phyloP scores from a whole-genome alignment of 2,329 filamentous ascomycete genomes.

The Coniochaeta sp. region DNA sequence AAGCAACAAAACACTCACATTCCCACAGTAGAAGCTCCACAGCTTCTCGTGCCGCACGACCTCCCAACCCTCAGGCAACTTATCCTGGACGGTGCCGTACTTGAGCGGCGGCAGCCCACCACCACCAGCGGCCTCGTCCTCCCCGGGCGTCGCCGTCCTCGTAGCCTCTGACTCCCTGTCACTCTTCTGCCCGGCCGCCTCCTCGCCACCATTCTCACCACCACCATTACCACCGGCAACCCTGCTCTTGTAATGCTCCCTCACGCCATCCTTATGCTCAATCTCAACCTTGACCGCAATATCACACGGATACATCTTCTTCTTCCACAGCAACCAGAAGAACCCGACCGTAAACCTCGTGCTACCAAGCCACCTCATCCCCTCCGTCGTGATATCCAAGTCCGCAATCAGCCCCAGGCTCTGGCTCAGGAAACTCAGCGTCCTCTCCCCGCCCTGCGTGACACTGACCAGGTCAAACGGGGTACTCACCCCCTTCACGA shows the following conservation, averaged over 20 bases:
- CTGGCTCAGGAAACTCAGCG: conserved; percentile 85
- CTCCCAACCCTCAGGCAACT: conserved; percentile 72
- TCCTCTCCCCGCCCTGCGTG: conserved; percentile 69
- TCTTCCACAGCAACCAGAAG: conserved; percentile 65
- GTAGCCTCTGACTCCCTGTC: conserved; percentile 4
- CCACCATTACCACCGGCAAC: background rate
- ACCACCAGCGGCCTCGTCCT: conserved; percentile 26
- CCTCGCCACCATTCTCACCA: background rate
- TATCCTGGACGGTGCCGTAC: conserved; percentile 74
- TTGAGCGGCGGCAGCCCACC: conserved; percentile 62
- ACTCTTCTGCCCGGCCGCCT: background rate
- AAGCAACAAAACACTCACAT: conserved; percentile 42
- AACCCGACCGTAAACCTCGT: conserved; percentile 81
- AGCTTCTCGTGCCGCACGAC: conserved; percentile 67
- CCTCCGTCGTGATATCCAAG: conserved; percentile 80
- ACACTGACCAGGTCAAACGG: conserved; percentile 81
- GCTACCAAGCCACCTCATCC: conserved; percentile 83
- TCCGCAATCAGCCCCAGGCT: conserved; percentile 86
- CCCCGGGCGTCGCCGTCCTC: conserved; percentile 7
- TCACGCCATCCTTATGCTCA: conserved; percentile 66
- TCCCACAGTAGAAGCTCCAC: conserved; percentile 90
- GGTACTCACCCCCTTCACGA: conserved; percentile 82
- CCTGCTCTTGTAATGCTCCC: conserved; percentile 53
- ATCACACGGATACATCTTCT: conserved; percentile 82
- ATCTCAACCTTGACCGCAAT: conserved; percentile 79